Evolutionary conservation across 164 flowering plant genomes (phyloP).

Genomic region (Magnolia officinalis): DNA sequence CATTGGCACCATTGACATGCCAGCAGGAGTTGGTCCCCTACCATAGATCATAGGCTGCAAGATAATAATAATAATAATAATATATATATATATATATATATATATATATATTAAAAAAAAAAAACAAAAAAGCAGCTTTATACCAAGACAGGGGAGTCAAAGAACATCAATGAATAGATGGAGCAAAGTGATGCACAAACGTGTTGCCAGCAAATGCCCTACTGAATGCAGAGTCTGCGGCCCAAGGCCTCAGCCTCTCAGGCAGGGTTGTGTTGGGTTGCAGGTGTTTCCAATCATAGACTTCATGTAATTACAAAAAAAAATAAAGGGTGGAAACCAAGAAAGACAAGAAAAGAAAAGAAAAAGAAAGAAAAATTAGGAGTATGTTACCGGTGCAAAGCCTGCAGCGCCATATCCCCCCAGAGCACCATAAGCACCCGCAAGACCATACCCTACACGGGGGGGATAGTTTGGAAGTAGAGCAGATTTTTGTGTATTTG

Average conservation of each 20-base stretch:
- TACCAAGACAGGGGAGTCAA: too few relatives aligned
- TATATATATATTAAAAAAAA: too few relatives aligned
- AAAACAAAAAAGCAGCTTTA: too few relatives aligned
- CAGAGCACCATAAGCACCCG: constrained; percentile 56
- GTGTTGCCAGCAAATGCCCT: too few relatives aligned
- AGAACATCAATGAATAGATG: too few relatives aligned
- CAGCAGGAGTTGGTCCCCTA: constrained; percentile 60
- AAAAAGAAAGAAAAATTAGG: not conserved
- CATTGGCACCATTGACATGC: constrained; percentile 94
- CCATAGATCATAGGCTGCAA: constrained; percentile 79
- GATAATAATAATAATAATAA: not conserved
- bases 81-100: too few relatives aligned
- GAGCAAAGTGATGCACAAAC: too few relatives aligned
- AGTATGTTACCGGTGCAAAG: constrained; percentile 48
- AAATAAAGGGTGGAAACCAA: not conserved
- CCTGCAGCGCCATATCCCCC: constrained; percentile 66
- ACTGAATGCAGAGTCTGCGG: not conserved
- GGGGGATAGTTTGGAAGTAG: constrained; percentile 59
- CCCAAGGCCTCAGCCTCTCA: not conserved
- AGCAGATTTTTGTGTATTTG: constrained; percentile 47
- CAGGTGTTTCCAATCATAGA: not conserved
- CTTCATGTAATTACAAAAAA: too few relatives aligned
- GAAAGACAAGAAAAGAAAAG: not conserved
- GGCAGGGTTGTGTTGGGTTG: not conserved
- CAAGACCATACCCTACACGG: constrained; percentile 60